Evolutionary conservation across 805 yeast genomes (phyloP), one percentile per base, ranked within the genome.

Genomic region (Kodamaea neixiangensis): DNA sequence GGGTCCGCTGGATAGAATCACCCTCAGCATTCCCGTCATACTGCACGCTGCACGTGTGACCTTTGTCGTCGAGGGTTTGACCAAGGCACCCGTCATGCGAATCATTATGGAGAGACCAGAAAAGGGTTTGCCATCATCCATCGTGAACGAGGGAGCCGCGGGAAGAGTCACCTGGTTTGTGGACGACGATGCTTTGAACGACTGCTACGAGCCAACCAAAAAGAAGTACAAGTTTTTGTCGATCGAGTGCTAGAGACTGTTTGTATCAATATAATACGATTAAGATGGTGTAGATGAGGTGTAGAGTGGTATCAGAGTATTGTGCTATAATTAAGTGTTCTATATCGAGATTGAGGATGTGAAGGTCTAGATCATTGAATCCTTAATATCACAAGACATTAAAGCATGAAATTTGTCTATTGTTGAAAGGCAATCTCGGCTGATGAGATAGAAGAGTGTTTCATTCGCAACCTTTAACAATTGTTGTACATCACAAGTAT

Each of bases 101-200:
- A 88, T 86, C 10, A 92, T 93, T 51, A 87, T 93, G 90, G 98
- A 93, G 72, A 82, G 97, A 64, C 97, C 97, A 2, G 98, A 94
- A 65, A 91, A 91, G 74, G 97, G 97, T 1, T 78, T 93, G 53
- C 99, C 99, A 34, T 87, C 94, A 54, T 85, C 94, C 53, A 86
- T 93, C 52, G 97, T 93, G 49, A 92, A 92, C 65, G 97, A 91
- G 69, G 88, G 89, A 25, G 96, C 97, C n/a, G 97, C 96, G 1
- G 97, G 97, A 13, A 86, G 87, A 69, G 97, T 93, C 4, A 82
- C 92, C 6, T 93, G 99, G 99, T 93, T 93, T 74, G 97, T 93
- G 33, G 99, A 93, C 67, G 89, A 90, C 61, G 97, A 86, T 58
- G 97, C 97, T 2, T 81, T 89, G 60, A 80, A 83, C 44, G 97